These are phyloP conservation scores for Malbranchea zuffiana DNA, from an alignment of 2,329 filamentous ascomycete species.

Conservation along the genomic window DNA sequence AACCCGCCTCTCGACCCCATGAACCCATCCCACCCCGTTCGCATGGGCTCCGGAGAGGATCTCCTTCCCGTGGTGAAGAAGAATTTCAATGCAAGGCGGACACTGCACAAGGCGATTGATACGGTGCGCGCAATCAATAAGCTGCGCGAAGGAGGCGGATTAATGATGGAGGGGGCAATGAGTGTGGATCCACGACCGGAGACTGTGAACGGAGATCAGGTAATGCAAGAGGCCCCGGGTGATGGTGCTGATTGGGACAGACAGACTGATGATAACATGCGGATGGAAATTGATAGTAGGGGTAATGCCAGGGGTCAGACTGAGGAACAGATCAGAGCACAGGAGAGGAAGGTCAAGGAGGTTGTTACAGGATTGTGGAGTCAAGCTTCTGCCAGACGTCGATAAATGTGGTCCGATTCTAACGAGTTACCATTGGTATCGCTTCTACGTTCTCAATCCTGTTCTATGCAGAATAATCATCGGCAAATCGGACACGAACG, in stretches of 20 bases:
- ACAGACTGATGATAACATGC: constrained; percentile 37
- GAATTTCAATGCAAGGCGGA: constrained; percentile 57
- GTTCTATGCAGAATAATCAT: no score
- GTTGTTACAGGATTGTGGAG: constrained; percentile 49
- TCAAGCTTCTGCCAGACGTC: constrained; percentile 19
- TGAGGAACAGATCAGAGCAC: constrained; percentile 50
- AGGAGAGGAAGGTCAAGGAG: constrained; percentile 49
- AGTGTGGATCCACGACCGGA: constrained; percentile 45
- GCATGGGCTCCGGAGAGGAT: constrained; percentile 39
- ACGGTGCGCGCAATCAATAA: constrained; percentile 59
- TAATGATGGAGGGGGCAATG: constrained; percentile 53
- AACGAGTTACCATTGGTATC: not conserved
- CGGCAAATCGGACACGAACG: no score
- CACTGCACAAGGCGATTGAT: constrained; percentile 56
- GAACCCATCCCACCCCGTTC: constrained; percentile 22
- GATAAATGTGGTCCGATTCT: constrained; percentile 6
- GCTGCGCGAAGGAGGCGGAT: constrained; percentile 49
- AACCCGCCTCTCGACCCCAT: constrained; percentile 43
- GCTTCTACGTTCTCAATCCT: no score
- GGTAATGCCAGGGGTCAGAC: constrained; percentile 52
- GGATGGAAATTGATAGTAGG: constrained; percentile 48
- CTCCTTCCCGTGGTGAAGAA: constrained; percentile 56
- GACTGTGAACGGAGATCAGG: constrained; percentile 34
- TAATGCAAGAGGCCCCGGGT: constrained; percentile 21
- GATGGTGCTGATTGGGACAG: no score